These are phyloP conservation scores for Rasamsonia emersonii DNA, from an alignment of 2,329 filamentous ascomycete species.

Conservation along the genomic window DNA sequence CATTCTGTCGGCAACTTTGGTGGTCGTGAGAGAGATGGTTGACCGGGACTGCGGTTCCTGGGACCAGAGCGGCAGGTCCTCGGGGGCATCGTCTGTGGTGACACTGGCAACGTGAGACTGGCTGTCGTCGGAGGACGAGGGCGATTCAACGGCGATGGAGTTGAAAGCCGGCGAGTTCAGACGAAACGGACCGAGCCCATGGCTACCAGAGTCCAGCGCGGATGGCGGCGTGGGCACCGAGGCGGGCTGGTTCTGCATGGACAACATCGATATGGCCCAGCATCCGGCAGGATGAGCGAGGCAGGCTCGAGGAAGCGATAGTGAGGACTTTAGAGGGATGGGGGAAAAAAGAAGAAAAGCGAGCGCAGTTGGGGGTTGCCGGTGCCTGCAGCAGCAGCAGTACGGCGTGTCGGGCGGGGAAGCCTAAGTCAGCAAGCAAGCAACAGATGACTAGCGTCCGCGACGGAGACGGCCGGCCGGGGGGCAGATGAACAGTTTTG, in stretches of 20 bases:
- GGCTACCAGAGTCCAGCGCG: conserved; percentile 10
- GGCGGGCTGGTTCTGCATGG: conserved; percentile 27
- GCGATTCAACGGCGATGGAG: conserved; percentile 15
- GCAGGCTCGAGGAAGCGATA: conserved; percentile 1
- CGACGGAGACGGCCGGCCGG: too few species aligned
- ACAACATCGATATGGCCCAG: conserved; percentile 25
- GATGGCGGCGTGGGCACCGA: conserved; percentile 16
- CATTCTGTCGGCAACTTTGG: conserved; percentile 8
- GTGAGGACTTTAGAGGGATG: conserved; percentile 1
- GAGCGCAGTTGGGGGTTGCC: too few species aligned
- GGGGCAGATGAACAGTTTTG: too few species aligned
- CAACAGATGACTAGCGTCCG: too few species aligned
- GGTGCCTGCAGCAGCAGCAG: conserved; percentile 1
- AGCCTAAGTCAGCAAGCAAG: too few species aligned
- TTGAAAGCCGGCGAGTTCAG: conserved; percentile 14
- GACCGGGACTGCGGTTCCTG: conserved; percentile 1
- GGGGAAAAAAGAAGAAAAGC: conserved; percentile 2
- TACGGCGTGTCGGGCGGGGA: conserved; percentile 5
- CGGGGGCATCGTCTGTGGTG: conserved; percentile 26
- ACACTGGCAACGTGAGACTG: conserved; percentile 23
- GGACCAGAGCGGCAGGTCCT: conserved; percentile 13
- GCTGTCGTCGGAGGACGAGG: conserved; percentile 19
- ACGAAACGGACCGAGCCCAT: conserved; percentile 10
- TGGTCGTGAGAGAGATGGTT: conserved; percentile 18
- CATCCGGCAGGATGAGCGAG: conserved; percentile 5